Conservation (phyloP, 1,284 basidiomycete genomes). For the Puccinia coronata region DNA sequence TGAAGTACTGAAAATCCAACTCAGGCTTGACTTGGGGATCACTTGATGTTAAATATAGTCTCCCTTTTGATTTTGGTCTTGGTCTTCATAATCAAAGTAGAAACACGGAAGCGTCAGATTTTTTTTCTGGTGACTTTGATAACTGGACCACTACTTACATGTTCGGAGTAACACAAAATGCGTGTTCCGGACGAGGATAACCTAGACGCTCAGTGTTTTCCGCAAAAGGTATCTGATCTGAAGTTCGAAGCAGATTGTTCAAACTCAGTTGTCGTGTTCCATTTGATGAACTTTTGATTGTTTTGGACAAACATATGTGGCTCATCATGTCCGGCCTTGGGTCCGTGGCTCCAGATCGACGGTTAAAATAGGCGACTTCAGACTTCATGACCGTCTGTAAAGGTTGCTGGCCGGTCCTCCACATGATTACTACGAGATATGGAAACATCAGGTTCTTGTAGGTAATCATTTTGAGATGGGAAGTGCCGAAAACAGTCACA, state of each 20-base stretch:
- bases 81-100: slow-evolving; percentile 35
- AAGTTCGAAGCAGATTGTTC: neutral
- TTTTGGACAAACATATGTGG: slow-evolving; percentile 51
- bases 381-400: slow-evolving; percentile 59
- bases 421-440: slow-evolving; percentile 51
- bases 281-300: neutral
- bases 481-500: too few species aligned
- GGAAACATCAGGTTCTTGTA: too few species aligned
- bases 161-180: slow-evolving; percentile 60
- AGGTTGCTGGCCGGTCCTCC: slow-evolving; percentile 58
- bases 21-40: slow-evolving; percentile 61
- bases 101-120: neutral
- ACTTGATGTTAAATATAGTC: slow-evolving; percentile 59
- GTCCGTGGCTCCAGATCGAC: slow-evolving; percentile 29
- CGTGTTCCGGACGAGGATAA: slow-evolving; percentile 58
- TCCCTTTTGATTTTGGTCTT: slow-evolving; percentile 60
- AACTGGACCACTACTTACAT: slow-evolving; percentile 48
- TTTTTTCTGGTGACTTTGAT: neutral
- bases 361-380: slow-evolving; percentile 58
- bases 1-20: slow-evolving; percentile 64
- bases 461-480: too few species aligned
- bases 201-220: slow-evolving; percentile 58
- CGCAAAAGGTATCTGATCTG: slow-evolving; percentile 57
- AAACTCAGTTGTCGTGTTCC: neutral
- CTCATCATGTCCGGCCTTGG: slow-evolving; percentile 59